These are phyloP conservation scores for Fomitopsis pulvina DNA, from an alignment of 768 basidiomycete species.

Conservation along the genomic window DNA sequence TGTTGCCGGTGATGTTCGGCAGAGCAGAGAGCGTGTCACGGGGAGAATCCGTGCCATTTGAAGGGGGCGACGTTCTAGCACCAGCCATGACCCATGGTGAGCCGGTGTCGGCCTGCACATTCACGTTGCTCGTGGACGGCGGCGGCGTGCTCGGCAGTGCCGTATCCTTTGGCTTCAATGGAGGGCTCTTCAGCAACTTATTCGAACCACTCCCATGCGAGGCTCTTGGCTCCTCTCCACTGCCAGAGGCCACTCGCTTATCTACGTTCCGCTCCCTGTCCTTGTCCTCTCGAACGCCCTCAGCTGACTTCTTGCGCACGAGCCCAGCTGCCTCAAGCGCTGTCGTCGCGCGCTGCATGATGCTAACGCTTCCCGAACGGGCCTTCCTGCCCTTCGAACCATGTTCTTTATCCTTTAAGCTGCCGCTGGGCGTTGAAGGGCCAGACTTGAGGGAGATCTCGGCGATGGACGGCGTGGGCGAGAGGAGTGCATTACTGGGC, in stretches of 20 bases:
- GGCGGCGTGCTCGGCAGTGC: constrained; percentile 42
- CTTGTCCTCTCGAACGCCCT: constrained; percentile 61
- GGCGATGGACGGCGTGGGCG: constrained; percentile 53
- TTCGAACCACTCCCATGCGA: constrained; percentile 61
- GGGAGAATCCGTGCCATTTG: constrained; percentile 48
- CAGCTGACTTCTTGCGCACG: constrained; percentile 75
- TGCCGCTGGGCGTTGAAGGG: constrained; percentile 64
- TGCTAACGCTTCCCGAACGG: constrained; percentile 86
- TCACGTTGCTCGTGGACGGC: constrained; percentile 24
- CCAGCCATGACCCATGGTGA: constrained; percentile 75
- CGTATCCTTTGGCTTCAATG: constrained; percentile 44
- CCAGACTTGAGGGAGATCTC: constrained; percentile 48
- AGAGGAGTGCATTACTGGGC: constrained; percentile 31
- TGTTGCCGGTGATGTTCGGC: constrained; percentile 33
- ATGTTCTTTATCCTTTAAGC: constrained; percentile 47
- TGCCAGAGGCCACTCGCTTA: constrained; percentile 32
- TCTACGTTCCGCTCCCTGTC: constrained; percentile 36
- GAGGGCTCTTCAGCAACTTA: constrained; percentile 67
- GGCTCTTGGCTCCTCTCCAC: constrained; percentile 51
- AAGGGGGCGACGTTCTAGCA: constrained; percentile 31
- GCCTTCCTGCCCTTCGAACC: constrained; percentile 51
- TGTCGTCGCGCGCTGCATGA: constrained; percentile 93
- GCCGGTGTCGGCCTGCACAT: constrained; percentile 31
- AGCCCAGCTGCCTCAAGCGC: constrained; percentile 82
- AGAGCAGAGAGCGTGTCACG: constrained; percentile 45